Conservation (phyloP, 208 protist species). For the Crithidia sp. region DNA sequence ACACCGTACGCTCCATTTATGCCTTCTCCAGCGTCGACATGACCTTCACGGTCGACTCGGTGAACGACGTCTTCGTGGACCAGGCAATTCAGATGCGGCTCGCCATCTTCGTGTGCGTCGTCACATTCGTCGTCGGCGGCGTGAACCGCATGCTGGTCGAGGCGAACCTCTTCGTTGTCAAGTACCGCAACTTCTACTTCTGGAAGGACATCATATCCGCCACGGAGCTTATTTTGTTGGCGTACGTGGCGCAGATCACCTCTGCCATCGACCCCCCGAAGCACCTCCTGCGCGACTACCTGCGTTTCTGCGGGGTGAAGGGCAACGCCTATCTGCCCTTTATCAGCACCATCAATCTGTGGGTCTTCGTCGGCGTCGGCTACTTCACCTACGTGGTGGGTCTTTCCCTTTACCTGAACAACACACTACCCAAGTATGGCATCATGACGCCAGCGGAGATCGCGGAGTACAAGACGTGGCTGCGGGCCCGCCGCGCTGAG, state of each 20-base stretch:
- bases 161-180: conserved; percentile 61
- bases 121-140: conserved; percentile 49
- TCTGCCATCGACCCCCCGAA: conserved; percentile 38
- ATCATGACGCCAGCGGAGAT: conserved; percentile 76
- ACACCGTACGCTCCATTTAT: conserved; percentile 51
- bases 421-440: conserved; percentile 78
- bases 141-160: conserved; percentile 67
- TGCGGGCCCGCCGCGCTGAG: conserved; percentile 44
- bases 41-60: conserved; percentile 34
- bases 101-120: conserved; percentile 60
- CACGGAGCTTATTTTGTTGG: conserved; percentile 60
- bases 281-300: conserved; percentile 57
- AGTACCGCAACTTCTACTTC: conserved; percentile 74
- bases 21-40: conserved; percentile 59
- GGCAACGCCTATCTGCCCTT: conserved; percentile 59
- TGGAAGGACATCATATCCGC: conserved; percentile 80
- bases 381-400: conserved; percentile 62
- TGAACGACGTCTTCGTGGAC: conserved; percentile 80
- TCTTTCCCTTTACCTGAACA: conserved; percentile 62
- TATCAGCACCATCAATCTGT: conserved; percentile 42
- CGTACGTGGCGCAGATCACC: conserved; percentile 53
- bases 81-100: conserved; percentile 68
- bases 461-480: conserved; percentile 78
- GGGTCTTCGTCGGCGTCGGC: conserved; percentile 60
- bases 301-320: conserved; percentile 52